Conservation (phyloP, 1,284 basidiomycete species). For the Fomitopsis pinicola region DNA sequence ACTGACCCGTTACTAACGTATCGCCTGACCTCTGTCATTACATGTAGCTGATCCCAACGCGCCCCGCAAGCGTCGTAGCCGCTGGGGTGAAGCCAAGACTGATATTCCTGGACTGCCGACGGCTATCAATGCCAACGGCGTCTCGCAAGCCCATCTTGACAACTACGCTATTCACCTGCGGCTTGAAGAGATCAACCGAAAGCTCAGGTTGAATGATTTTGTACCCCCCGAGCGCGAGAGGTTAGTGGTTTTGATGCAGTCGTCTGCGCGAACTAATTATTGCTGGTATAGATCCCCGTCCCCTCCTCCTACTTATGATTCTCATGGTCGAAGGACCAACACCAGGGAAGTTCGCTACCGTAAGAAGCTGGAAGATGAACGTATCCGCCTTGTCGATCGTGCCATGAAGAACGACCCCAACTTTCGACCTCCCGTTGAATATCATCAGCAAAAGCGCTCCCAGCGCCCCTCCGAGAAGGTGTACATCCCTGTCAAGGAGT, state of each 20-base stretch:
- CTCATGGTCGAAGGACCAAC: constrained; percentile 95
- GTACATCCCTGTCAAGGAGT: constrained; percentile 99
- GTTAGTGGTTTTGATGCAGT: constrained; percentile 32
- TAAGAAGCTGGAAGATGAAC: constrained; percentile 97
- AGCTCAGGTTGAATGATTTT: constrained; percentile 90
- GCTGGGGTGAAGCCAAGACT: constrained; percentile 90
- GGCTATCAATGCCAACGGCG: constrained; percentile 86
- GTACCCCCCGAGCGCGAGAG: constrained; percentile 94
- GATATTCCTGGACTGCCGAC: constrained; percentile 90
- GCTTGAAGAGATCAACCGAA: constrained; percentile 96
- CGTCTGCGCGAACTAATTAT: neutral
- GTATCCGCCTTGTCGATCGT: constrained; percentile 88
- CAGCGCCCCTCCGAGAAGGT: constrained; percentile 95
- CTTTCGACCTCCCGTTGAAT: constrained; percentile 94
- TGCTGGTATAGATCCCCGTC: constrained; percentile 75
- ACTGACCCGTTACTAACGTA: constrained; percentile 63
- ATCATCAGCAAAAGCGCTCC: constrained; percentile 90
- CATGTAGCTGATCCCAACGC: constrained; percentile 69
- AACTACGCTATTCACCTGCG: constrained; percentile 94
- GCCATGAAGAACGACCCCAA: constrained; percentile 98
- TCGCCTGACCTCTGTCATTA: constrained; percentile 32
- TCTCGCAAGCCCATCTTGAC: constrained; percentile 90
- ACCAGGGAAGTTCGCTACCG: constrained; percentile 97
- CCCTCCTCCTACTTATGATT: constrained; percentile 96
- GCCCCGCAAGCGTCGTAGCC: constrained; percentile 88